Evolutionary conservation across 1,284 basidiomycete genomes (phyloP), one percentile per base, ranked within the genome.

Genomic region (Malassezia brasiliensis): DNA sequence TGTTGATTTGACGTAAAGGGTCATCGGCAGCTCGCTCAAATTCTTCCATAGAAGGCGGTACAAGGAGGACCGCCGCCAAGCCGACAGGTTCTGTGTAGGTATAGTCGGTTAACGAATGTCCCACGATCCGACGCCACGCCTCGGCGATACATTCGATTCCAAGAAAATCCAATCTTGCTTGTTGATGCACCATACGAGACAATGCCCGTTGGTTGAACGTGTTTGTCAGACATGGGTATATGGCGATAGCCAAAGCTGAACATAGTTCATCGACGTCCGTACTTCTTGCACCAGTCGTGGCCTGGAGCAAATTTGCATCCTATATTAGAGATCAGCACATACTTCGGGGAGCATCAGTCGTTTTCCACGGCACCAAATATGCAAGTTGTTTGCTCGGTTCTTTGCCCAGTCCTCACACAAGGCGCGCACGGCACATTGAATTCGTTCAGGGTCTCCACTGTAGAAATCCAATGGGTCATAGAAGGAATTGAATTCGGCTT

Each of bases 391-490:
- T 10, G 12, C 10, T 3, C n/a, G 12, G 31, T 3, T 39, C 11
- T n/a, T 35, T 12, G 31, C 31, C 50, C 50, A 57, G 12, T 57
- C 55, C 10, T 17, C 14, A 12, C 38, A 47, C 2, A 57, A 35
- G 0, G 50, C 50, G 3, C 36, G 8, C 31, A 52, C 30, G 4
- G 55, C 55, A 2, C 22, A 14, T 5, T 30, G 34, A 5, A 48
- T 12, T 1, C 45, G 50, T 1, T 30, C 17, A 8, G 11, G 20
- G 7, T 57, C 39, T 7, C 28, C 45, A 20, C 45, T 48, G 25
- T 41, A 57, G 1, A 57, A 34, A n/a, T 57, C 55, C n/a, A 52
- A 31, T 2, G 55, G 55, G 34, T 57, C 44, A 17, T 57, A 57
- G 30, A 31, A 48, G 9, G 20, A 12, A 11, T 34, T 14, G 15